phyloP scores from a whole-genome alignment of 768 basidiomycete genomes.

The Psilocybe cubensis region DNA sequence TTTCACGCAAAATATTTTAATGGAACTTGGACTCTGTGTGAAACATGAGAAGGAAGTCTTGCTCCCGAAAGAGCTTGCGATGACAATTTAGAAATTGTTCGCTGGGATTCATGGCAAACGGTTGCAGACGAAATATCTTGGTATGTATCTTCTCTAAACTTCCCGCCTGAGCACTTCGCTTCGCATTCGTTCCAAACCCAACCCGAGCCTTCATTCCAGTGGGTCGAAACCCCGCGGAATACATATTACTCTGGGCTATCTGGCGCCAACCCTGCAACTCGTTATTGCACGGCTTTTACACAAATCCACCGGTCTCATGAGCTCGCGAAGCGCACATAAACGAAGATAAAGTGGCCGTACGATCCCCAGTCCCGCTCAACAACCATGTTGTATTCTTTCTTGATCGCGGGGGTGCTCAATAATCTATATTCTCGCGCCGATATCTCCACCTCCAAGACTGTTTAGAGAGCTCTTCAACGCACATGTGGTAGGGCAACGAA shows the following conservation, averaged over 20 bases:
- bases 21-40: background rate
- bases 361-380: background rate
- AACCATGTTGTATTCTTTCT: background rate
- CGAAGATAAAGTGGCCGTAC: background rate
- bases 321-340: background rate
- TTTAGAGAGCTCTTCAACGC: background rate
- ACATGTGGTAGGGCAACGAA: background rate
- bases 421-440: background rate
- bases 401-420: too few species aligned
- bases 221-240: too few species aligned
- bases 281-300: too few species aligned
- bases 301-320: background rate
- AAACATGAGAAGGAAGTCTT: background rate
- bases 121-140: too few species aligned
- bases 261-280: too few species aligned
- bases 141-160: too few species aligned
- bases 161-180: too few species aligned
- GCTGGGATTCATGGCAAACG: background rate
- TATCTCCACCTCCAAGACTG: background rate
- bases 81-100: background rate
- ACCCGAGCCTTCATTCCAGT: too few species aligned
- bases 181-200: too few species aligned
- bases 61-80: background rate
- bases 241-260: too few species aligned
- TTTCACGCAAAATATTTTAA: constrained; percentile 16